Evolutionary conservation across 768 basidiomycete genomes (phyloP), one percentile per base, ranked within the genome.

Genomic region (Lactarius quietus): DNA sequence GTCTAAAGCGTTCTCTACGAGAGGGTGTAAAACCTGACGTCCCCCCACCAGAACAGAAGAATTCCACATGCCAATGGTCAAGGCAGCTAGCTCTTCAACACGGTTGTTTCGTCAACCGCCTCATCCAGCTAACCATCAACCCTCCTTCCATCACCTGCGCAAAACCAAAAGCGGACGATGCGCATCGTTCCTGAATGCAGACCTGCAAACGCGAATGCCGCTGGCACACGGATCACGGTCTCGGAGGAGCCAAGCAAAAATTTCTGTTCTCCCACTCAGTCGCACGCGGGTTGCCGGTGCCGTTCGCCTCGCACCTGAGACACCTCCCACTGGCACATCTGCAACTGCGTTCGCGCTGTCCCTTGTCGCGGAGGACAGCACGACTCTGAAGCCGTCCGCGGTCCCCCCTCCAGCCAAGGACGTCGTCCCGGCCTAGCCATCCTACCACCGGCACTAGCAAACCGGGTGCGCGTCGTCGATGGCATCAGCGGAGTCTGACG

Each of bases 391-490:
- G 17, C 31, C 33, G 20, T 54, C 68, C 26, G 43, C 43, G 26
- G 17, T 53, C 15, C 57, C 35, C 20, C 38, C 45, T 7, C 33
- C 57, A 18, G 36, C 59, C 9, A 45, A 48, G 5, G 54, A 26
- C 52, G 29, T 45, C 43, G 23, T 18, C 31, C 54, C n/a, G 36
- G 33, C 33, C 33, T 8, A 33, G 33, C 3, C 33, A 33, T 64
- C 48, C 41, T 70, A 69, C 68, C 41, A 67, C 51, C 72, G 48
- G 28, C 67, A 33, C 29, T 69, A 66, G 36, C 68, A 64, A 29
- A 64, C 69, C 6, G 64, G 66, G n/a, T 54, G 31, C 35, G 57
- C 59, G n/a, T 38, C 56, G 26, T 38, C 61, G 29, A 31, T 41
- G 48, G 36, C 29, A 20, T 33, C 4, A 33, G 70, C 59, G 51